phyloP scores from a whole-genome alignment of 2,329 filamentous ascomycete species.

The Monosporascus sp. region DNA sequence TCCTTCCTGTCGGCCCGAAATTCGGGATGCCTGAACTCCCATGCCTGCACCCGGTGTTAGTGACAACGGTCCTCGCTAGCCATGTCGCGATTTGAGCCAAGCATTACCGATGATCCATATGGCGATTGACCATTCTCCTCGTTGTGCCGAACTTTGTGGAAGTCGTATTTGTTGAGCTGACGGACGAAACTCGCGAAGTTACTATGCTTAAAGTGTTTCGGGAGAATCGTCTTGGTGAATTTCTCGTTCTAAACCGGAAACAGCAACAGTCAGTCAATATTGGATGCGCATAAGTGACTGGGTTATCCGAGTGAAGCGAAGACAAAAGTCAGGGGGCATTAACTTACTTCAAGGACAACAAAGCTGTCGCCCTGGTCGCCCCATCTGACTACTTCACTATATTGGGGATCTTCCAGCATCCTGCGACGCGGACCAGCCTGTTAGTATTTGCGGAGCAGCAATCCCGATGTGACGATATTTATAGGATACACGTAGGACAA shows the following conservation, averaged over 20 bases:
- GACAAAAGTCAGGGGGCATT: background rate
- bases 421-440: constrained; percentile 40
- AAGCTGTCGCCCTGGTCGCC: constrained; percentile 93
- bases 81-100: constrained; percentile 14
- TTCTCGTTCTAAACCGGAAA: constrained; percentile 70
- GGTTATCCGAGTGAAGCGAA: constrained; percentile 3
- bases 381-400: constrained; percentile 91
- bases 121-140: constrained; percentile 78
- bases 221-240: constrained; percentile 76
- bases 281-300: constrained; percentile 1
- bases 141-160: constrained; percentile 85
- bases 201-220: constrained; percentile 81
- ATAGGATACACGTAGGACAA: background rate
- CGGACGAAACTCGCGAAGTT: constrained; percentile 77
- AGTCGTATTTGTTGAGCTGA: constrained; percentile 75
- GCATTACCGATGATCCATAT: constrained; percentile 70
- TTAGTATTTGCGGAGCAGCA: constrained; percentile 15
- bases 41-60: constrained; percentile 53
- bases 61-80: constrained; percentile 2
- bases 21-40: constrained; percentile 97
- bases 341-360: constrained; percentile 84
- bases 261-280: constrained; percentile 11
- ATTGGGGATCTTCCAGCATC: constrained; percentile 94
- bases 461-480: background rate
- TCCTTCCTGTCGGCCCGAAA: constrained; percentile 96